A percentile compares a stretch with the other conserved stretches of the same genome.
phyloP scores from a whole-genome alignment of 164 flowering plant species.

The Kalanchoe fedtschenkoi region DNA sequence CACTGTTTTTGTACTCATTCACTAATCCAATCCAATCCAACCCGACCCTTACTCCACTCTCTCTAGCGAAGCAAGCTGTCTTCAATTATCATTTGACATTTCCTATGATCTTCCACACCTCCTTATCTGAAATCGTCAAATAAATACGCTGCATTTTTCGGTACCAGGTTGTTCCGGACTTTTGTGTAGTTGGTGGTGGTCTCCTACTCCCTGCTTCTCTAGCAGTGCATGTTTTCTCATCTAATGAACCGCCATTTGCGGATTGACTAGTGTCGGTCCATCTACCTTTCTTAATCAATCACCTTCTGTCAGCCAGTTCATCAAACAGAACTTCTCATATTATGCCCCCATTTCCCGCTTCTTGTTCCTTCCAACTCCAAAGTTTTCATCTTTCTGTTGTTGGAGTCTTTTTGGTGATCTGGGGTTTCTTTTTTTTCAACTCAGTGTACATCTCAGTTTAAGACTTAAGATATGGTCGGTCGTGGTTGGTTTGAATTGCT shows the following conservation, averaged over 20 bases:
- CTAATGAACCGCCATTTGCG: slow-evolving; percentile 3
- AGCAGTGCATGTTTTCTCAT: background rate
- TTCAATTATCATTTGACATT: slow-evolving; percentile 1
- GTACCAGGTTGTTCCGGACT: background rate
- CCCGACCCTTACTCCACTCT: background rate
- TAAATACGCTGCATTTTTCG: background rate
- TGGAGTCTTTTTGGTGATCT: background rate
- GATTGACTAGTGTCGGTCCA: background rate
- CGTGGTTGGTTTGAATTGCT: slow-evolving; percentile 5
- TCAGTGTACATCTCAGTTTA: too few relatives aligned
- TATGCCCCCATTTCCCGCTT: background rate
- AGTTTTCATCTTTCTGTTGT: background rate
- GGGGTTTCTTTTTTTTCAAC: background rate
- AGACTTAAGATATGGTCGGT: slow-evolving; percentile 4
- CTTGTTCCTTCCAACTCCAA: too few relatives aligned
- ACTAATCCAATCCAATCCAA: too few relatives aligned
- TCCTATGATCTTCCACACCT: too few relatives aligned
- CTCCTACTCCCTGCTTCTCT: background rate
- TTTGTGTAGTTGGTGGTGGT: background rate
- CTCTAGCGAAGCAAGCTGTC: too few relatives aligned
- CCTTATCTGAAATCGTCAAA: background rate
- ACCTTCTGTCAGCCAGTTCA: too few relatives aligned
- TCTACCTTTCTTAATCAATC: background rate
- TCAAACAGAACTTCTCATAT: background rate
- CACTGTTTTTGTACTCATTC: too few relatives aligned